These are phyloP conservation scores for Termitomyces bulborhizus DNA, from an alignment of 768 basidiomycete genomes.

Conservation along the genomic window DNA sequence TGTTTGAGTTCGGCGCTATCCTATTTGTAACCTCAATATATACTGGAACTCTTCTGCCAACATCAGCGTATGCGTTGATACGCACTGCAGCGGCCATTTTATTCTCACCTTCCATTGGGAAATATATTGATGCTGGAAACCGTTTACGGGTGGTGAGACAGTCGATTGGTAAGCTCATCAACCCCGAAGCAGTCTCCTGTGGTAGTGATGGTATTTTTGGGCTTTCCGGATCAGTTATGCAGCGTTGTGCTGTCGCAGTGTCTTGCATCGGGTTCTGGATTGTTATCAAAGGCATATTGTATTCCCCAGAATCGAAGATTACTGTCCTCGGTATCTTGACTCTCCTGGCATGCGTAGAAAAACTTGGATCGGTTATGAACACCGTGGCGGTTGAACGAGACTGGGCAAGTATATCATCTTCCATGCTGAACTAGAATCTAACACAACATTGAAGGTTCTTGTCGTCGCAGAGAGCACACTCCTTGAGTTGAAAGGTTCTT, in stretches of 20 bases:
- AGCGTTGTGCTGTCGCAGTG: constrained; percentile 15
- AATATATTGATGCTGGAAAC: constrained; percentile 16
- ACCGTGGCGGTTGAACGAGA: constrained; percentile 21
- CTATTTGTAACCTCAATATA: constrained; percentile 19
- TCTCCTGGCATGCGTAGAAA: constrained; percentile 21
- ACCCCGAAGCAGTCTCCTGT: not conserved
- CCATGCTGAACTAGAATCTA: not conserved
- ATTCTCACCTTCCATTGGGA: constrained; percentile 17
- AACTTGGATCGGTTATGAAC: constrained; percentile 20
- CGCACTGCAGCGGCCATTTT: constrained; percentile 16
- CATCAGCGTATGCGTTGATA: constrained; percentile 21
- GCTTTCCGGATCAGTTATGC: constrained; percentile 9
- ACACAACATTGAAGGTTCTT: not conserved
- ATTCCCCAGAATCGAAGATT: not conserved
- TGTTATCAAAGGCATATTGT: not conserved
- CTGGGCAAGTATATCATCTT: constrained; percentile 15
- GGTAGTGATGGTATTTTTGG: not conserved
- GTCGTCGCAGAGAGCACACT: constrained; percentile 2
- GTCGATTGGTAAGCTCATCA: constrained; percentile 14
- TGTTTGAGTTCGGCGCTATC: constrained; percentile 24
- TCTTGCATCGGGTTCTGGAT: constrained; percentile 18
- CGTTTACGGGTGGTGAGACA: constrained; percentile 18
- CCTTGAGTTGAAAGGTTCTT: constrained; percentile 2
- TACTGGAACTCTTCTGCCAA: constrained; percentile 19
- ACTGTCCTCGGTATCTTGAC: constrained; percentile 2